phyloP scores from a whole-genome alignment of 345 rosid genomes.

The Populus euphratica region DNA sequence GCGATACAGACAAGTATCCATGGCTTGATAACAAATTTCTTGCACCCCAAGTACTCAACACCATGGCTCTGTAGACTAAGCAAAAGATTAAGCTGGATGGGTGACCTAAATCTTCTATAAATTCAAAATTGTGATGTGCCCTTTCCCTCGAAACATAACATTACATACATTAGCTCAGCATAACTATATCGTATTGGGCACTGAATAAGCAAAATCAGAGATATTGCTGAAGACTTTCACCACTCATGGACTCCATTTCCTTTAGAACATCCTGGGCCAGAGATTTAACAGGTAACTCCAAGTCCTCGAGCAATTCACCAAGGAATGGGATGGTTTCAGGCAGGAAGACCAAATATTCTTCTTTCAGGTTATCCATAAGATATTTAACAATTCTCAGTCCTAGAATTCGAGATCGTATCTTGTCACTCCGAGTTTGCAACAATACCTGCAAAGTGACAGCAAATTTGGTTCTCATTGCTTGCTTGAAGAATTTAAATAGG shows the following conservation, averaged over 20 bases:
- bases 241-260: slow-evolving; percentile 87
- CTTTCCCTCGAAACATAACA: not conserved
- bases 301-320: slow-evolving; percentile 82
- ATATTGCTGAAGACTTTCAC: slow-evolving; percentile 67
- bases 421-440: slow-evolving; percentile 89
- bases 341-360: slow-evolving; percentile 73
- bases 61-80: not conserved
- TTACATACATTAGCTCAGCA: slow-evolving; percentile 2
- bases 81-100: not conserved
- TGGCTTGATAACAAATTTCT: not conserved
- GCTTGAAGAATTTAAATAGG: not conserved
- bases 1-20: not conserved
- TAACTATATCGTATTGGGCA: not conserved
- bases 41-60: not conserved
- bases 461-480: not conserved
- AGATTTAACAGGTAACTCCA: slow-evolving; percentile 70
- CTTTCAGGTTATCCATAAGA: slow-evolving; percentile 73
- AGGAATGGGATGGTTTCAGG: slow-evolving; percentile 89
- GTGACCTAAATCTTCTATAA: not conserved
- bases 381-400: slow-evolving; percentile 71
- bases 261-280: slow-evolving; percentile 77
- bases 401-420: slow-evolving; percentile 61
- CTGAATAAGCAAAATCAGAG: slow-evolving; percentile 21
- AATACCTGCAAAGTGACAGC: slow-evolving; percentile 48
- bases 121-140: not conserved